Conservation (phyloP, 495 filamentous ascomycete species). For the Tirmania nivea region DNA sequence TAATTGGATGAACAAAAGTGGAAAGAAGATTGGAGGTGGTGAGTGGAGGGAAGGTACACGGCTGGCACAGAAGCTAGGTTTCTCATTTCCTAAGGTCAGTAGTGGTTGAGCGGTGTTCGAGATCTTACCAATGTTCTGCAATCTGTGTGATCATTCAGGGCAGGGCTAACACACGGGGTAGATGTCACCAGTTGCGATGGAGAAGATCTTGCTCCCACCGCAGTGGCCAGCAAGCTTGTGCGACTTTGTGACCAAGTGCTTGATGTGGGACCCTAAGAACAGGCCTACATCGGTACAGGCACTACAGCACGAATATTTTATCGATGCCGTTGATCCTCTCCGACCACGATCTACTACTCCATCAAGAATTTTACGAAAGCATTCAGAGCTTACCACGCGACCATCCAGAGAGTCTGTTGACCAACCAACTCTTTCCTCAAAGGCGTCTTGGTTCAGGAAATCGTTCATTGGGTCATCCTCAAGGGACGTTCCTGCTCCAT, state of each 20-base stretch:
- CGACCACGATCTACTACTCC: conserved; percentile 68
- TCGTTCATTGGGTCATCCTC: conserved; percentile 46
- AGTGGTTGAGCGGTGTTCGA: conserved; percentile 1
- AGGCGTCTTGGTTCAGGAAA: conserved; percentile 88
- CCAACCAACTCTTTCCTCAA: conserved; percentile 43
- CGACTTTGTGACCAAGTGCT: conserved; percentile 91
- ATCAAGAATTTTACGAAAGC: conserved; percentile 66
- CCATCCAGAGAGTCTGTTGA: conserved; percentile 37
- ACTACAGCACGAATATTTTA: conserved; percentile 81
- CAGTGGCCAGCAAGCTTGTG: conserved; percentile 79
- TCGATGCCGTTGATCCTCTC: conserved; percentile 83
- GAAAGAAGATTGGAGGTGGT: conserved; percentile 72
- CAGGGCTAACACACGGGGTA: conserved; percentile 21
- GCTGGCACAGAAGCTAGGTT: conserved; percentile 84
- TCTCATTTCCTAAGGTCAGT: conserved; percentile 78
- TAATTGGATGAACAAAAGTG: conserved; percentile 86
- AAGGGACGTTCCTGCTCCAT: conserved; percentile 16
- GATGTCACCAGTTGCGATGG: conserved; percentile 97
- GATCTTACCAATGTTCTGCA: no score
- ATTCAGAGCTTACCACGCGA: conserved; percentile 55
- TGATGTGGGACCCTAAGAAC: conserved; percentile 97
- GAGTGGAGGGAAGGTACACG: conserved; percentile 93
- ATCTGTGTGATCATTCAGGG: conserved; percentile 1
- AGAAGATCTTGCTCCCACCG: conserved; percentile 69
- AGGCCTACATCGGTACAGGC: conserved; percentile 90